Conservation (phyloP, 164 flowering plant species). For the Kingdonia uniflora region DNA sequence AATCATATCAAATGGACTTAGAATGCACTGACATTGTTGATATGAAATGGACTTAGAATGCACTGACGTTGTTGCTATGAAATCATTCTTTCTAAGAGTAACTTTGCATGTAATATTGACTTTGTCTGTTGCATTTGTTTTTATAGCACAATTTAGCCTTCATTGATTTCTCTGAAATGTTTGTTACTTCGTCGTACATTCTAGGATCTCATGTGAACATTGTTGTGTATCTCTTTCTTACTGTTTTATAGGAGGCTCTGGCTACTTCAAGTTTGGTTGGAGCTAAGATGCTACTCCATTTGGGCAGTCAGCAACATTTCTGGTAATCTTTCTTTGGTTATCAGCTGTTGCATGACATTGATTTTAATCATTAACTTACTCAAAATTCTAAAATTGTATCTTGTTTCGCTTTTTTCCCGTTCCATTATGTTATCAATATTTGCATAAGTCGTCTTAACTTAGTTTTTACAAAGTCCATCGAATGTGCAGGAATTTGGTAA, state of each 20-base stretch:
- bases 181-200: conserved; percentile 1
- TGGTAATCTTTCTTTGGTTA: conserved; percentile 36
- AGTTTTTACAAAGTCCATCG: conserved; percentile 4
- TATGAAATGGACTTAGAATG: too few species aligned
- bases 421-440: not conserved
- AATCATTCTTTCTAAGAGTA: too few species aligned
- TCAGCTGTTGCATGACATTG: not conserved
- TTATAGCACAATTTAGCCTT: too few species aligned
- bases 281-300: conserved; percentile 72
- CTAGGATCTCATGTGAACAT: too few species aligned
- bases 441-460: too few species aligned
- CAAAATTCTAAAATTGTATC: not conserved
- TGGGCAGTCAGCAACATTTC: conserved; percentile 70
- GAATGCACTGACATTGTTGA: too few species aligned
- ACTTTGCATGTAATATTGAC: too few species aligned
- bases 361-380: not conserved
- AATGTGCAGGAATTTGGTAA: conserved; percentile 79
- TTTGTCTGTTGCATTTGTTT: too few species aligned
- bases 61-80: too few species aligned
- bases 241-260: conserved; percentile 70
- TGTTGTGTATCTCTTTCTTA: not conserved
- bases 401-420: not conserved
- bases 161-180: too few species aligned
- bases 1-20: too few species aligned
- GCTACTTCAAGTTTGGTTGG: conserved; percentile 97